These are phyloP conservation scores for Pyrenophora teres DNA, from an alignment of 2,329 filamentous ascomycete species.

Conservation along the genomic window DNA sequence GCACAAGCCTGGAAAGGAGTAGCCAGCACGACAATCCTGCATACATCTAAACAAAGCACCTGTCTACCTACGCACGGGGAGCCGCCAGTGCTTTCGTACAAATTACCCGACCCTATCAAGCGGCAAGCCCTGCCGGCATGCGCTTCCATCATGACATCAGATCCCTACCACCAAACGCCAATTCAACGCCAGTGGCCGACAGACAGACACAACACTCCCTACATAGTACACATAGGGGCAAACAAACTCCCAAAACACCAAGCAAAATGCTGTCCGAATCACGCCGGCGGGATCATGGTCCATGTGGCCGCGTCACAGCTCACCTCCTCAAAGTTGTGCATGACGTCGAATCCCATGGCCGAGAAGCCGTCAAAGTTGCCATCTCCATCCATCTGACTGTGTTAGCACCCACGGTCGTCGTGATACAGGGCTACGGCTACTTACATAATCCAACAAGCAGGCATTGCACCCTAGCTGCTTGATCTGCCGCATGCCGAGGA, in stretches of 20 bases:
- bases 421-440: conserved; percentile 40
- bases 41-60: background rate
- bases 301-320: conserved; percentile 69
- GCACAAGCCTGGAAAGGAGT: no score
- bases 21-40: background rate
- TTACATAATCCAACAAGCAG: conserved; percentile 79
- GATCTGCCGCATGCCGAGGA: conserved; percentile 81
- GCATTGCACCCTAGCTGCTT: conserved; percentile 75
- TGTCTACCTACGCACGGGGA: background rate
- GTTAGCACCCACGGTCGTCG: conserved; percentile 36
- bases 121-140: background rate
- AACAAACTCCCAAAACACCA: background rate
- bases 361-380: conserved; percentile 74
- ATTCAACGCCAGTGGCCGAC: background rate
- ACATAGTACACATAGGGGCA: background rate
- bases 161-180: background rate
- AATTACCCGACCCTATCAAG: background rate
- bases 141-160: conserved; percentile 7
- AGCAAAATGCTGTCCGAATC: background rate
- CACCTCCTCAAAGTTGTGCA: conserved; percentile 83
- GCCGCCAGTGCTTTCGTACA: background rate
- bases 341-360: conserved; percentile 78
- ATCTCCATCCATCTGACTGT: conserved; percentile 67
- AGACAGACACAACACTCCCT: background rate
- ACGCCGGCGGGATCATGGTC: conserved; percentile 58